Evolutionary conservation across 2,329 filamentous ascomycete species (phyloP).

Genomic region (Pseudopyrenochaeta lycopersici): DNA sequence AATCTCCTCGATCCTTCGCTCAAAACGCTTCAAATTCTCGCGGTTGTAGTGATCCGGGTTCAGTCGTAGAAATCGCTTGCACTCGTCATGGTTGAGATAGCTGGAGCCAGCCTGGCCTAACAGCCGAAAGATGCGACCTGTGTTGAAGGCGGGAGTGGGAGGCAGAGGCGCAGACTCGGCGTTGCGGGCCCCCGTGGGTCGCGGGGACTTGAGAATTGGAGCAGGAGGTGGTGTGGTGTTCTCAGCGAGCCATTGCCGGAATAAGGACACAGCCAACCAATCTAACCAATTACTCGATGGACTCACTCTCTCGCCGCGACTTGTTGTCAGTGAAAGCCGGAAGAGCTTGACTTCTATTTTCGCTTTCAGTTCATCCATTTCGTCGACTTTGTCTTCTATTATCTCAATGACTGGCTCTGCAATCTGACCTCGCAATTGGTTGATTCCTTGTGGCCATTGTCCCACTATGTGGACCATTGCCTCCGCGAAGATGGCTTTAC

Average conservation of each 20-base stretch:
- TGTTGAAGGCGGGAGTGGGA: constrained; percentile 59
- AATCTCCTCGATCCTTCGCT: constrained; percentile 86
- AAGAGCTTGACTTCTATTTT: constrained; percentile 85
- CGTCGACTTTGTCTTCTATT: constrained; percentile 94
- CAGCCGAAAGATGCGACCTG: constrained; percentile 79
- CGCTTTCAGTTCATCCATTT: constrained; percentile 82
- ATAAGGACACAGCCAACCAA: constrained; percentile 87
- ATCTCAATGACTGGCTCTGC: constrained; percentile 83
- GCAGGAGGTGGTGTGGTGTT: constrained; percentile 78
- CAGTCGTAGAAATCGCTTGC: constrained; percentile 88
- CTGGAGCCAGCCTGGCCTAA: constrained; percentile 71
- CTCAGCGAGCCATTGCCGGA: constrained; percentile 92
- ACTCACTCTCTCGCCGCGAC: constrained; percentile 81
- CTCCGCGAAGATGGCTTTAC: constrained; percentile 77
- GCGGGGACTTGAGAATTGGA: constrained; percentile 58
- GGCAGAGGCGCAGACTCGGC: constrained; percentile 35
- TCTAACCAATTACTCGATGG: constrained; percentile 84
- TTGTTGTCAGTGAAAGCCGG: constrained; percentile 79
- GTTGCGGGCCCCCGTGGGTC: constrained; percentile 41
- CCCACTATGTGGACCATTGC: constrained; percentile 93
- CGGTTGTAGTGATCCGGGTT: constrained; percentile 83
- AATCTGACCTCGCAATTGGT: constrained; percentile 75
- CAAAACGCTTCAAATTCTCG: constrained; percentile 86
- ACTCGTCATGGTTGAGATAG: constrained; percentile 85
- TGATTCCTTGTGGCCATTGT: constrained; percentile 85